A percentile compares a stretch with the other conserved stretches of the same genome.
Conservation (phyloP, 257 asterid species). For the Petunia axillaris region DNA sequence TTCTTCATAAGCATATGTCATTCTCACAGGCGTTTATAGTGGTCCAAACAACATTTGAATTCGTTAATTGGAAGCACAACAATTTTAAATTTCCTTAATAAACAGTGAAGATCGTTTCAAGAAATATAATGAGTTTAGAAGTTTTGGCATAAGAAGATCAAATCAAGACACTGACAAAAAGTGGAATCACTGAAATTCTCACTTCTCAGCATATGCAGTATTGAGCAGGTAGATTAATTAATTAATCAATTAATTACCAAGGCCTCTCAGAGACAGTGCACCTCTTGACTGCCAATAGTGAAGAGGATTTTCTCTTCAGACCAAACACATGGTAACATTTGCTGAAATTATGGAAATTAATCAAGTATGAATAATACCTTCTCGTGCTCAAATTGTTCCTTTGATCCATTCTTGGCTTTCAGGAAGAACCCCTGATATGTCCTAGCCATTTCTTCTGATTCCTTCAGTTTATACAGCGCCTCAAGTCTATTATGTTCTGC, state of each 20-base stretch:
- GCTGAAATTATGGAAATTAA: neutral
- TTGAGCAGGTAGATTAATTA: neutral
- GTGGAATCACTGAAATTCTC: neutral
- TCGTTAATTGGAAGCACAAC: neutral
- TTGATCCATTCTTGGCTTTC: slow-evolving; percentile 33
- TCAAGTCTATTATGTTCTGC: slow-evolving; percentile 55
- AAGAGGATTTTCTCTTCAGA: neutral
- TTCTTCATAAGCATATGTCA: neutral
- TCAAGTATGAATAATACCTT: slow-evolving; percentile 45
- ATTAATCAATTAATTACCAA: neutral
- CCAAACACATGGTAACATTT: neutral
- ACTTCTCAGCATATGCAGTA: neutral
- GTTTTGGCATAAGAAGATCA: neutral
- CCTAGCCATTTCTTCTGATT: slow-evolving; percentile 52
- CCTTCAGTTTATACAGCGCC: slow-evolving; percentile 47
- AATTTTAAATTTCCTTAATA: neutral
- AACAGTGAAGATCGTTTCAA: neutral
- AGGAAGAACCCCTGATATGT: slow-evolving; percentile 38
- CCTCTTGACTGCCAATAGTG: neutral
- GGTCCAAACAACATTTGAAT: neutral
- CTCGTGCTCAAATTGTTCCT: slow-evolving; percentile 34
- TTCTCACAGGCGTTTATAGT: neutral
- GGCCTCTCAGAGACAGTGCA: neutral
- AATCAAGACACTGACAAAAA: neutral
- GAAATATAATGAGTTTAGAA: neutral